Evolutionary conservation across 202 grass and related monocot species (phyloP), one percentile per base, ranked within the genome.

Genomic region (Panicum virgatum): DNA sequence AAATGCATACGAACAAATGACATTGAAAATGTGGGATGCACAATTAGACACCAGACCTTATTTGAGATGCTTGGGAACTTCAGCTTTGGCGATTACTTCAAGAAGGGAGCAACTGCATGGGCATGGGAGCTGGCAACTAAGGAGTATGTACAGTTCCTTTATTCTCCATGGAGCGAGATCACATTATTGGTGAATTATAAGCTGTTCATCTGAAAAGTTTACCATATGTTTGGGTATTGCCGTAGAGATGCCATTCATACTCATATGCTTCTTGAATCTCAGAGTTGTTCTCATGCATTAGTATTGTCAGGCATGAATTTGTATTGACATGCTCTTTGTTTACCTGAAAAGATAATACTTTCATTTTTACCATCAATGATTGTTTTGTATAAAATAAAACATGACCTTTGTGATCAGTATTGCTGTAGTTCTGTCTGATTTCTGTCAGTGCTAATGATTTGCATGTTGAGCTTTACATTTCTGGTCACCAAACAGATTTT

Each of bases 61-160:
- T 98, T 98, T 91, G 96, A 98, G 83, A 98, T 98, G 92, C 96
- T 98, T 69, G 96, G 96, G 37, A 98, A 98, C 90, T 98, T 98
- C 82, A 98, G 96, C 68, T 98, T 98, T 88, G 92, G 96, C 2
- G 92, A 95, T 88, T 98, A 98, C 84, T 98, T 95, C 87, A 98
- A 98, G 88, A 95, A 93, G 81, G 96, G 93, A 77, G 96, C 96
- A 51, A 88, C 91, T 58, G 43, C 83, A 64, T 98, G 96, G 96
- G 88, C 96, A 81, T 98, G 96, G 92, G 89, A 95, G 42, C 90
- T 98, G 85, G 91, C 88, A 84, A 95, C 90, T 58, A 95, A 91
- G 87, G 96, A 98, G 96, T 95, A 98, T 81, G 95, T 69, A 90
- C 79, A 91, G 83, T 73, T 83, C 63, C 66, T 82, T 88, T 89